Conservation (phyloP, 2,329 filamentous ascomycete species). For the Pseudofabraea citricarpa region DNA sequence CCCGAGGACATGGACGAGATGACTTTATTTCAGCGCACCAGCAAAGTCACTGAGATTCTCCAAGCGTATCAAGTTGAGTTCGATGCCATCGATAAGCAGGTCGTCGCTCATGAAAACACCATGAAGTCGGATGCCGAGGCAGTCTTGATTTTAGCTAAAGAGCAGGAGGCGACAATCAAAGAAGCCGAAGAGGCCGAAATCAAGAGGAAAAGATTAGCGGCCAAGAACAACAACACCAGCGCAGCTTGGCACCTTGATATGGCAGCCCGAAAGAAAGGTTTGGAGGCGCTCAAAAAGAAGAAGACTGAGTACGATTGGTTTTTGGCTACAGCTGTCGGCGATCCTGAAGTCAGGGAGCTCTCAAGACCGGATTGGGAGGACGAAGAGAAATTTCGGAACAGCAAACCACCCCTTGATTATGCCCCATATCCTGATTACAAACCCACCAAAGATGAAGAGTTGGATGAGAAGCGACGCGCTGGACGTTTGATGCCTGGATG, state of each 20-base stretch:
- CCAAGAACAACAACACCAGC: no score
- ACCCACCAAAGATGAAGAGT: conserved; percentile 19
- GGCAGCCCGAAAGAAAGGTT: not conserved
- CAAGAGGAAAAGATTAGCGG: no score
- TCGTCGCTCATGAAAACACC: conserved; percentile 17
- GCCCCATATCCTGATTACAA: conserved; percentile 16
- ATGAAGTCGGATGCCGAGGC: conserved; percentile 9
- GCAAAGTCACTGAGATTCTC: conserved; percentile 14
- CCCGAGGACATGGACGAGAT: conserved; percentile 19
- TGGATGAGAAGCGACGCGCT: conserved; percentile 17
- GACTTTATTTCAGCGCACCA: conserved; percentile 19
- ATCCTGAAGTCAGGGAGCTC: not conserved
- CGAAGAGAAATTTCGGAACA: conserved; percentile 4
- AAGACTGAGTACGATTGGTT: not conserved
- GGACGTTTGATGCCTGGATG: conserved; percentile 18
- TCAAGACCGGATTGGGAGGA: not conserved
- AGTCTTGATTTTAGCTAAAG: conserved; percentile 6
- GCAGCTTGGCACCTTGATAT: no score
- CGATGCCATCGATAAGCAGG: conserved; percentile 19
- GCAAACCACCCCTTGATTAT: conserved; percentile 12
- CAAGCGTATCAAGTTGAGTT: conserved; percentile 21
- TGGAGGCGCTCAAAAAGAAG: no score
- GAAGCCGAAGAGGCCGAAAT: not conserved
- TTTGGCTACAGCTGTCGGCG: not conserved
- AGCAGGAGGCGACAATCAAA: conserved; percentile 13